A percentile compares a stretch with the other conserved stretches of the same genome.
These are phyloP conservation scores for Aspergillus panamensis DNA, from an alignment of 495 filamentous ascomycete species.

Conservation along the genomic window DNA sequence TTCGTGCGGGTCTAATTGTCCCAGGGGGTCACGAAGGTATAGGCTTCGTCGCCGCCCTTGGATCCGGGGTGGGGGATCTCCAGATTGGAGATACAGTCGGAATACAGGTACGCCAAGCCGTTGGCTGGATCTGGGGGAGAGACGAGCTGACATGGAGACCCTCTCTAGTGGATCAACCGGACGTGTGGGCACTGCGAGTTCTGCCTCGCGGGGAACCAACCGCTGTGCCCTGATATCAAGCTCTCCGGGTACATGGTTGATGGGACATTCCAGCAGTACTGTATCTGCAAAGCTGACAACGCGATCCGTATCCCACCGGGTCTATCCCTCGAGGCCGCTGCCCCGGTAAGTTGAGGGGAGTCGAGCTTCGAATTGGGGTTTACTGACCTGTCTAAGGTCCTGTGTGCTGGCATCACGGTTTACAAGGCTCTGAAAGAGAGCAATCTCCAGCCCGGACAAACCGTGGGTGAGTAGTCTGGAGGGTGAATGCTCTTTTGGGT, in stretches of 20 bases:
- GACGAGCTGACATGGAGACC: too few species aligned
- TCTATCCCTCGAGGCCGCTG: conserved; percentile 11
- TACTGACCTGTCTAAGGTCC: conserved; percentile 1
- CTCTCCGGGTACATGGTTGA: conserved; percentile 18
- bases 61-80: background rate
- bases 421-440: conserved; percentile 20
- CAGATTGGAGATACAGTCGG: conserved; percentile 8
- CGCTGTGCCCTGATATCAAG: conserved; percentile 10
- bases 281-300: conserved; percentile 14
- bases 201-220: conserved; percentile 6
- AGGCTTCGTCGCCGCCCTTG: conserved; percentile 1
- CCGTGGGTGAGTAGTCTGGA: conserved; percentile 4
- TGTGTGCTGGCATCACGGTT: conserved; percentile 18
- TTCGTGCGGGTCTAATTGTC: background rate
- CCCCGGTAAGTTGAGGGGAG: conserved; percentile 5
- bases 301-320: conserved; percentile 10
- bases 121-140: too few species aligned
- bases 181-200: conserved; percentile 18
- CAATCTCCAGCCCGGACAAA: conserved; percentile 12
- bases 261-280: conserved; percentile 23
- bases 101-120: conserved; percentile 16
- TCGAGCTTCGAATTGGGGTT: background rate
- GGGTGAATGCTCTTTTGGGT: too few species aligned
- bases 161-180: conserved; percentile 12
- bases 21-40: conserved; percentile 12